phyloP scores from a whole-genome alignment of 2,329 filamentous ascomycete genomes.

The Penicillium sp. region DNA sequence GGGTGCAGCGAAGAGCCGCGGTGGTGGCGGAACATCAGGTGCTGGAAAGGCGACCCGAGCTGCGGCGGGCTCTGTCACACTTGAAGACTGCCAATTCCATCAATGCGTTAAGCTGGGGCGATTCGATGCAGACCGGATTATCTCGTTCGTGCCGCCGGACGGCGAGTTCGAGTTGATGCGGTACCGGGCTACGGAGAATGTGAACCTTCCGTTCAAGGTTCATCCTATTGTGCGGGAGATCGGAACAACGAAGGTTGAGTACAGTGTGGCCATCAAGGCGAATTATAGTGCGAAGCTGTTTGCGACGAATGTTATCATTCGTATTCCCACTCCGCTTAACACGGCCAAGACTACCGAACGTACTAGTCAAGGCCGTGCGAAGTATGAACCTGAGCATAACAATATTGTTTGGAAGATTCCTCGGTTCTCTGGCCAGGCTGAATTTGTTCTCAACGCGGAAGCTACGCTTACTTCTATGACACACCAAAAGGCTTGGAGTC shows the following conservation, averaged over 20 bases:
- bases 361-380: constrained; percentile 93
- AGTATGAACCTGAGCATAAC: constrained; percentile 97
- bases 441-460: constrained; percentile 92
- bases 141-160: constrained; percentile 94
- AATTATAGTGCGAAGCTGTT: constrained; percentile 97
- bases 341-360: constrained; percentile 91
- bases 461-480: constrained; percentile 95
- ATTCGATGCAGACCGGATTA: constrained; percentile 94
- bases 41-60: constrained; percentile 88
- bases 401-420: constrained; percentile 99
- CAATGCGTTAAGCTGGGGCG: constrained; percentile 97
- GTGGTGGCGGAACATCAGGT: constrained; percentile 60
- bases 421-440: constrained; percentile 95
- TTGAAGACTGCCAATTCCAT: constrained; percentile 98
- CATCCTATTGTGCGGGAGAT: constrained; percentile 98
- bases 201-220: constrained; percentile 97
- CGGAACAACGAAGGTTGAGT: constrained; percentile 96
- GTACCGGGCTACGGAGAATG: constrained; percentile 96
- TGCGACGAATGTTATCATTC: constrained; percentile 91
- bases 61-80: constrained; percentile 88
- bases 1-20: constrained; percentile 28
- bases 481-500: constrained; percentile 94
- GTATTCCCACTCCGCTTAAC: constrained; percentile 94
- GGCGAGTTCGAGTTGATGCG: constrained; percentile 99
- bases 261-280: constrained; percentile 94